phyloP scores from a whole-genome alignment of 257 asterid species.

The Gentiana dahurica region DNA sequence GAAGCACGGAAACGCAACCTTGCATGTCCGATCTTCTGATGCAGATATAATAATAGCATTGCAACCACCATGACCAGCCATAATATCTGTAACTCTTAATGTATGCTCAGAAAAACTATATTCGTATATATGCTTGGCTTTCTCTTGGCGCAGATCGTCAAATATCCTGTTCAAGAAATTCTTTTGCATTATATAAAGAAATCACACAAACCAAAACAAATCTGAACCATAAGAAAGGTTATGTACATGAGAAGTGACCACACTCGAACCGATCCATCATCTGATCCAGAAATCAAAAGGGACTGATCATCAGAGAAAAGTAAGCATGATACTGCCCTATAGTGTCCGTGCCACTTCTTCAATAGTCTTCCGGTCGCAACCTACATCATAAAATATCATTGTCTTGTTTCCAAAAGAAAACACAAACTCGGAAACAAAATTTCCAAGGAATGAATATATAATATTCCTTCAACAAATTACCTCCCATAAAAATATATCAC shows the following conservation, averaged over 20 bases:
- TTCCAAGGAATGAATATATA: neutral
- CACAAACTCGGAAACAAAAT: too few species aligned
- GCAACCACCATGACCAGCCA: slow-evolving; percentile 62
- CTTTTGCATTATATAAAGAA: neutral
- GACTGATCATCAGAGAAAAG: slow-evolving; percentile 76
- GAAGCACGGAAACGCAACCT: slow-evolving; percentile 31
- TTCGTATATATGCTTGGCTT: slow-evolving; percentile 48
- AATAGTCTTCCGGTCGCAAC: slow-evolving; percentile 75
- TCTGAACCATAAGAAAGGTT: neutral
- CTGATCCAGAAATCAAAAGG: slow-evolving; percentile 81
- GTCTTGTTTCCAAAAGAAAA: too few species aligned
- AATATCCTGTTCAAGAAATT: slow-evolving; percentile 48
- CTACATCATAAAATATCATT: slow-evolving; percentile 21
- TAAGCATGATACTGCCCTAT: slow-evolving; percentile 69
- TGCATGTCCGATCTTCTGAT: slow-evolving; percentile 96
- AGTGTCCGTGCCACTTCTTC: slow-evolving; percentile 92
- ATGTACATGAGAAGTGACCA: slow-evolving; percentile 84
- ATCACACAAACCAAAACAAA: slow-evolving; percentile 1
- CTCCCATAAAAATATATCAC: slow-evolving; percentile 89
- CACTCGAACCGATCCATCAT: slow-evolving; percentile 91
- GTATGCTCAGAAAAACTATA: slow-evolving; percentile 76
- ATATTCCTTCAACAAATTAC: slow-evolving; percentile 24
- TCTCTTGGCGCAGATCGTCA: slow-evolving; percentile 49
- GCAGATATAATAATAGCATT: slow-evolving; percentile 77
- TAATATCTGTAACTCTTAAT: slow-evolving; percentile 67